Percentiles rank a stretch among this genome's conserved stretches.
phyloP scores from a whole-genome alignment of 1,139 yeast species.

The Magnusiomyces sp. region DNA sequence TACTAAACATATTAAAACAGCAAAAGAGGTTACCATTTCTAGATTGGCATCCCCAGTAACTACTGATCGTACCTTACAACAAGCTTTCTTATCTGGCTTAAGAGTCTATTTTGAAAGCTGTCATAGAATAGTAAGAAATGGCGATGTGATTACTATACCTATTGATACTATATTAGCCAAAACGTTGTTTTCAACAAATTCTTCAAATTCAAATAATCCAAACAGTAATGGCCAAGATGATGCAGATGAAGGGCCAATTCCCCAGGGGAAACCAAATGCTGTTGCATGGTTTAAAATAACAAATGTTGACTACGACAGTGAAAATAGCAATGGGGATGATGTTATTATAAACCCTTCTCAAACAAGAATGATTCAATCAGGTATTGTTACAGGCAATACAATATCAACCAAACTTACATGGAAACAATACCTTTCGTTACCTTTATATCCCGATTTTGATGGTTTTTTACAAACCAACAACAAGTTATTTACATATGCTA shows the following conservation, averaged over 20 bases:
- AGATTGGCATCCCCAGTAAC: slow-evolving; percentile 66
- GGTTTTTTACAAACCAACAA: slow-evolving; percentile 5
- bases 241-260: slow-evolving; percentile 28
- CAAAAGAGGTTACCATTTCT: slow-evolving; percentile 49
- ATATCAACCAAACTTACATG: slow-evolving; percentile 43
- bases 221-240: slow-evolving; percentile 24
- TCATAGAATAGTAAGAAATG: slow-evolving; percentile 49
- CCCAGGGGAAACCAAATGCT: slow-evolving; percentile 58
- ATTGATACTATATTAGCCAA: slow-evolving; percentile 65
- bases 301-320: slow-evolving; percentile 36
- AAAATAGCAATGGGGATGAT: slow-evolving; percentile 31
- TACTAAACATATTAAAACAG: slow-evolving; percentile 30
- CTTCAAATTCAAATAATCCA: slow-evolving; percentile 18
- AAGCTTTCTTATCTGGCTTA: slow-evolving; percentile 54
- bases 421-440: slow-evolving; percentile 41
- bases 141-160: slow-evolving; percentile 68
- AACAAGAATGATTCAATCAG: slow-evolving; percentile 64
- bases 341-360: slow-evolving; percentile 54
- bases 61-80: slow-evolving; percentile 57
- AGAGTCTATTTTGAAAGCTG: slow-evolving; percentile 52
- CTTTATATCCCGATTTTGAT: slow-evolving; percentile 31
- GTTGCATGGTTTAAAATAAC: slow-evolving; percentile 77
- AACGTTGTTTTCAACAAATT: slow-evolving; percentile 41
- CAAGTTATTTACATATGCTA: slow-evolving; percentile 49
- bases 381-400: slow-evolving; percentile 34